Conservation (phyloP, 768 basidiomycete species). For the Russula abietina region DNA sequence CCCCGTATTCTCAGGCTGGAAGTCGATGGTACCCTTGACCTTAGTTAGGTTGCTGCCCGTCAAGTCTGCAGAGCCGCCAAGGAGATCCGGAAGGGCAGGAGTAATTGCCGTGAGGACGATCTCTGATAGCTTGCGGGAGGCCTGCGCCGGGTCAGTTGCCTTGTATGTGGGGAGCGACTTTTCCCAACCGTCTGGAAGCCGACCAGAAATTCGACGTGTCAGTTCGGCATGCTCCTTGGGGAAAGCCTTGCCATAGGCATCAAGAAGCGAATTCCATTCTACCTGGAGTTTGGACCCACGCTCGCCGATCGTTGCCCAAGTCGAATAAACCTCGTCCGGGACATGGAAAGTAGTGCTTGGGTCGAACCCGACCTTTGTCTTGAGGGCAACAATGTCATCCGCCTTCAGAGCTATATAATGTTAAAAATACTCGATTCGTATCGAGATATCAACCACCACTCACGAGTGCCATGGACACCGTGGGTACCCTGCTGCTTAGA, state of each 20-base stretch:
- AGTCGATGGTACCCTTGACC: constrained; percentile 78
- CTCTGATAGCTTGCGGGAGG: constrained; percentile 90
- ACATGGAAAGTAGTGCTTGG: constrained; percentile 73
- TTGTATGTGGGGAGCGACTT: constrained; percentile 80
- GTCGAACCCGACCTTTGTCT: constrained; percentile 79
- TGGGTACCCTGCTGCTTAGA: constrained; percentile 92
- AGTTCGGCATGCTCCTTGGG: constrained; percentile 84
- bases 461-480: constrained; percentile 90
- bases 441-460: constrained; percentile 34
- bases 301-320: constrained; percentile 60
- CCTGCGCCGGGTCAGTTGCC: constrained; percentile 74
- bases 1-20: constrained; percentile 84
- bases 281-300: constrained; percentile 69
- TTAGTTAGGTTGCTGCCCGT: constrained; percentile 91
- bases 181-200: constrained; percentile 85
- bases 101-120: constrained; percentile 74
- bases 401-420: constrained; percentile 69
- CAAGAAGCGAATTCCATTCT: constrained; percentile 67
- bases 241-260: constrained; percentile 67
- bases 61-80: constrained; percentile 87
- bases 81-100: constrained; percentile 71
- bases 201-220: constrained; percentile 73
- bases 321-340: constrained; percentile 62
- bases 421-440: constrained; percentile 16
- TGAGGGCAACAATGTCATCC: constrained; percentile 80